A percentile compares a stretch with the other conserved stretches of the same genome.
These are phyloP conservation scores for Colletotrichum sidae DNA, from an alignment of 2,329 filamentous ascomycete species.

Conservation along the genomic window DNA sequence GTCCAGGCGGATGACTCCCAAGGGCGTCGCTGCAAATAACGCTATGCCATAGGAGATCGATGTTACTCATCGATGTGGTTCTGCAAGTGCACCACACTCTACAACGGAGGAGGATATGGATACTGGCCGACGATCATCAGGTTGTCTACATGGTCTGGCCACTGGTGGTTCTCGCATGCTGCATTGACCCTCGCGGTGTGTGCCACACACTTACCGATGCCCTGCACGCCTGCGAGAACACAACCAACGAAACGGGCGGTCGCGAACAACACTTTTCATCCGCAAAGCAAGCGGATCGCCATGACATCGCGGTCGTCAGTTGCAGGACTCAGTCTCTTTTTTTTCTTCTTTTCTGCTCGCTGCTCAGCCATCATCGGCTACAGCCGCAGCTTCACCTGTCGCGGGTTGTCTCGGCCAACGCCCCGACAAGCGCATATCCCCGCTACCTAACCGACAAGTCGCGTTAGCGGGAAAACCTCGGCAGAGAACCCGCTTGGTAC, in stretches of 20 bases:
- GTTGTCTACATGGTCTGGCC: slow-evolving; percentile 13
- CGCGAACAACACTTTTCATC: not conserved
- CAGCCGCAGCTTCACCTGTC: not conserved
- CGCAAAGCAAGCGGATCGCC: too few relatives aligned
- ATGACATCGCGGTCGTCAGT: too few relatives aligned
- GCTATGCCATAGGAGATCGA: not conserved
- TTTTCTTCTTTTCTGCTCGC: not conserved
- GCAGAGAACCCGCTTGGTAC: slow-evolving; percentile 29
- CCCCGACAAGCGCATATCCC: slow-evolving; percentile 35
- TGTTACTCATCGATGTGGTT: slow-evolving; percentile 11
- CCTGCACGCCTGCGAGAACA: not conserved
- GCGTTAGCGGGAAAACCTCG: slow-evolving; percentile 39
- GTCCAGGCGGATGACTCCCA: not conserved
- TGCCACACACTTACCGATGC: slow-evolving; percentile 10
- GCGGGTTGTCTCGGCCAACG: slow-evolving; percentile 1
- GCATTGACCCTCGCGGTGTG: slow-evolving; percentile 2
- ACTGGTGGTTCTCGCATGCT: slow-evolving; percentile 14
- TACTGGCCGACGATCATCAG: slow-evolving; percentile 3
- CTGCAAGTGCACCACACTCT: slow-evolving; percentile 32
- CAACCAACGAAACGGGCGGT: not conserved
- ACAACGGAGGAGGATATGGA: not conserved
- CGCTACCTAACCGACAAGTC: slow-evolving; percentile 24
- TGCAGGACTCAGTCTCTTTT: not conserved
- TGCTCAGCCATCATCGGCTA: not conserved
- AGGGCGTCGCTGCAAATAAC: too few relatives aligned